Conservation (phyloP, 73 alveolate genomes). For the Symbiodinium natans region DNA sequence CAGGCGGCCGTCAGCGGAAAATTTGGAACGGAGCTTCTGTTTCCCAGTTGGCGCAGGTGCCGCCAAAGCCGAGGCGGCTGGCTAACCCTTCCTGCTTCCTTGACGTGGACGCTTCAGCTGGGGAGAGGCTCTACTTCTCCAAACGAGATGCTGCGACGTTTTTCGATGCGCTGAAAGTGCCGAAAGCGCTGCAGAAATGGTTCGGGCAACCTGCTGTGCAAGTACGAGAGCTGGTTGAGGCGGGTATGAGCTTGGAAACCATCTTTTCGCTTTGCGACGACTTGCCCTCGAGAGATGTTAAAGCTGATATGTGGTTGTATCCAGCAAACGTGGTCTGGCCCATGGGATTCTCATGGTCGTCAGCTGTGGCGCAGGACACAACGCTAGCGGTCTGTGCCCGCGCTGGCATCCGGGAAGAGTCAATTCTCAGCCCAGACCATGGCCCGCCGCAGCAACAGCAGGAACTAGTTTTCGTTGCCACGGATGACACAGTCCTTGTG, state of each 20-base stretch:
- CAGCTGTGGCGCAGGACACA: no score
- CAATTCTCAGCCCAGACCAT: no score
- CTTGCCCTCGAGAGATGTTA: no score
- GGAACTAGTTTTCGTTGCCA: no score
- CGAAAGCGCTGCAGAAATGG: background rate
- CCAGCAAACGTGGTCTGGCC: no score
- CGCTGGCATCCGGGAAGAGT: no score
- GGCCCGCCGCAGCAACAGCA: no score
- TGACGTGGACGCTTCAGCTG: background rate
- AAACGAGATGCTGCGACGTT: background rate
- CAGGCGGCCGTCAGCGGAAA: background rate
- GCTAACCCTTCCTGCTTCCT: background rate
- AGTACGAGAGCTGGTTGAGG: background rate
- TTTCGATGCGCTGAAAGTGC: background rate
- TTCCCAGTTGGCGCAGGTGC: background rate
- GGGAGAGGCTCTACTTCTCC: background rate
- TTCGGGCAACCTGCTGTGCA: background rate
- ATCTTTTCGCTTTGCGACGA: no score
- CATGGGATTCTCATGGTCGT: no score
- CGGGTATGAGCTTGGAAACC: background rate
- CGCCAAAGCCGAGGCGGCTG: background rate
- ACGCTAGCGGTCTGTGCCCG: no score
- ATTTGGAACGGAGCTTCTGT: background rate
- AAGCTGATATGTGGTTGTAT: no score
- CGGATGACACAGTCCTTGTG: no score